Base-by-base conservation (phyloP, 2,329 filamentous ascomycete genomes). In the Zymoseptoria crescenta region DNA sequence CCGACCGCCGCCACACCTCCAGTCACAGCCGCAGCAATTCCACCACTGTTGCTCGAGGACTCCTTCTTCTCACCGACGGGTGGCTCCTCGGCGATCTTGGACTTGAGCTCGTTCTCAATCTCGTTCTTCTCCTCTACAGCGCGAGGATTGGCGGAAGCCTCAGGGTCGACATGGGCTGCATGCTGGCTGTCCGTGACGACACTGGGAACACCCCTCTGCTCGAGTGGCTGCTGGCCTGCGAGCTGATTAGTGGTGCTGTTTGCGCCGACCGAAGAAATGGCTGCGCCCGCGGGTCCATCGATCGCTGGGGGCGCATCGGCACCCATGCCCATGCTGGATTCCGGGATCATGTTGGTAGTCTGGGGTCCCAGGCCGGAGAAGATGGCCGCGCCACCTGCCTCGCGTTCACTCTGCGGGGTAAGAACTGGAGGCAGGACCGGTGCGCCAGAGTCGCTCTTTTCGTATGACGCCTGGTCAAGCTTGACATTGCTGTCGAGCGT, bases 401-500 rank as follows among this genome's bases (percentile, higher is more conserved):
- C 75, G 53, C 70, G 72, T 60, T 79, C 76, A 51, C 74, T 72
- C 21, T 73, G 71, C 49, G 77, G 74, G 50, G 75, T 77, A n/a
- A 77, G 70, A 24, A 78, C 75, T n/a, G 79, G 73, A 28, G 76
- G 74, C 10, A 80, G 70, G 35, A 78, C 65, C 41, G 74, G 73
- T 59, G 75, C 74, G 27, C 70, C 69, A 59, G 85, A 82, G 69
- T 88, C 88, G 64, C 86, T 85, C 74, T 89, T 89, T 73, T 95
- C 87, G 74, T 96, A 97, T 1, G 90, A 93, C 66, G 86, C 89
- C 73, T 91, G 83, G 73, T 96, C 92, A 20, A 89, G 82, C 69
- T 77, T 80, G 41, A 79, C 80, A 27, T 79, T 82, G 64, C 82
- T 84, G 49, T 86, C 84, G 69, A 96, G 82, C 55, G 91, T 87